These are phyloP conservation scores for Nemania sp. DNA, from an alignment of 2,329 filamentous ascomycete genomes.

Conservation along the genomic window DNA sequence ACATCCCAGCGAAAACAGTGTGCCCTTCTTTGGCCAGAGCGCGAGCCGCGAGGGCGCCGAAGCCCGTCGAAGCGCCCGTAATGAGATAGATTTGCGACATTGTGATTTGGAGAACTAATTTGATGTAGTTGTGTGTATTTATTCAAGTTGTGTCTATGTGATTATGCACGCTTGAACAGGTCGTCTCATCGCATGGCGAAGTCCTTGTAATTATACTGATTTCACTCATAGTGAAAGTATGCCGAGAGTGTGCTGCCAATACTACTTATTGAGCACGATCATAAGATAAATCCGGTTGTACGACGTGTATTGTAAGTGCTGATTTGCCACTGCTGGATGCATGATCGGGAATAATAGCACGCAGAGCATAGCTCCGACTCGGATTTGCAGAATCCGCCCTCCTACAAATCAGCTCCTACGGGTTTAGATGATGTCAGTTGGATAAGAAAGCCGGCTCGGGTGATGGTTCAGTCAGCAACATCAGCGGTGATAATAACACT, in stretches of 20 bases:
- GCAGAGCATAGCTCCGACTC: slow-evolving; percentile 4
- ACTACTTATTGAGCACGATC: too few species aligned
- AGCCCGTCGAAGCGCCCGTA: slow-evolving; percentile 19
- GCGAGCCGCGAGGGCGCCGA: slow-evolving; percentile 18
- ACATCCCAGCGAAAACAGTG: slow-evolving; percentile 19
- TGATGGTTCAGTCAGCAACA: background rate
- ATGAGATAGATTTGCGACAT: slow-evolving; percentile 20
- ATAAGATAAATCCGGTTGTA: too few species aligned
- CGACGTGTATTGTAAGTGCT: too few species aligned
- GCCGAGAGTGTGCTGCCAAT: too few species aligned
- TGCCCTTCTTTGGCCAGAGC: slow-evolving; percentile 20
- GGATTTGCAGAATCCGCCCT: background rate
- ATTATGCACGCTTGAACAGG: too few species aligned
- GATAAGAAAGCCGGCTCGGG: background rate
- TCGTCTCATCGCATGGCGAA: too few species aligned
- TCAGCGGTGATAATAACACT: background rate
- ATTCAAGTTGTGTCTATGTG: too few species aligned
- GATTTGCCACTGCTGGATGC: background rate
- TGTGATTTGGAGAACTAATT: too few species aligned
- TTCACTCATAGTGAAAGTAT: background rate
- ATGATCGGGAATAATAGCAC: slow-evolving; percentile 4
- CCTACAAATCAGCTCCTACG: too few species aligned
- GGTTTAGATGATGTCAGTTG: too few species aligned
- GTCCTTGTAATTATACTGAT: slow-evolving; percentile 1
- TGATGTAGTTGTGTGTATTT: too few species aligned